Conservation (phyloP, 1,284 basidiomycete genomes). For the Cystobasidium sp. region DNA sequence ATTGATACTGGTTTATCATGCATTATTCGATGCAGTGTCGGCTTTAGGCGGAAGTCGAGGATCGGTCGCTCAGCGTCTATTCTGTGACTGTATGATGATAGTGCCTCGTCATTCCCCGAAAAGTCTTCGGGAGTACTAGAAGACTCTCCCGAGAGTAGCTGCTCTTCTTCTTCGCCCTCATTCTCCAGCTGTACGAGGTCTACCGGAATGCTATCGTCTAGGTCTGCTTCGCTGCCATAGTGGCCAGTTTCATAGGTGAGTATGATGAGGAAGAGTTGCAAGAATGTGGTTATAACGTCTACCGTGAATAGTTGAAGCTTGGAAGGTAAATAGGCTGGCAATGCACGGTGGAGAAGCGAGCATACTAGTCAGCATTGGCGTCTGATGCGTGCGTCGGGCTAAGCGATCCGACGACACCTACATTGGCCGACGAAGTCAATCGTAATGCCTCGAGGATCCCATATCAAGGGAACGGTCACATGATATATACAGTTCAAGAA, state of each 20-base stretch:
- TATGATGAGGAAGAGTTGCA: slow-evolving; percentile 32
- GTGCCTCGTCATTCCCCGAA: neutral
- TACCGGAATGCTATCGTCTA: slow-evolving; percentile 14
- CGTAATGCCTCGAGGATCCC: slow-evolving; percentile 28
- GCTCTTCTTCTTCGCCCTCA: neutral
- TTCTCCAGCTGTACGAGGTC: neutral
- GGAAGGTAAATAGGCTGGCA: slow-evolving; percentile 33
- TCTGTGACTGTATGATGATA: neutral
- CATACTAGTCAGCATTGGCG: neutral
- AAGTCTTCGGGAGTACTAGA: neutral
- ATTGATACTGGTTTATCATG: slow-evolving; percentile 28
- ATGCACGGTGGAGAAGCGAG: neutral
- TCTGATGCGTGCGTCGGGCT: neutral
- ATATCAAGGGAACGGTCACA: slow-evolving; percentile 13
- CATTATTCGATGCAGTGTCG: slow-evolving; percentile 35
- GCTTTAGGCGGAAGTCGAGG: slow-evolving; percentile 27
- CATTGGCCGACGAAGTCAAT: slow-evolving; percentile 43
- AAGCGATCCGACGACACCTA: neutral
- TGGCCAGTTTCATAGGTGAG: slow-evolving; percentile 33
- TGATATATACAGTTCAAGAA: slow-evolving; percentile 34
- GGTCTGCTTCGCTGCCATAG: slow-evolving; percentile 38
- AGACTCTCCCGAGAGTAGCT: neutral
- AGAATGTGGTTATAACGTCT: slow-evolving; percentile 12
- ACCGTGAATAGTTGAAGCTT: slow-evolving; percentile 20
- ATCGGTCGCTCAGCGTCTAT: slow-evolving; percentile 5